Evolutionary conservation across 2,329 filamentous ascomycete genomes (phyloP), one percentile per base, ranked within the genome.

Genomic region (Rutstroemia sp.): DNA sequence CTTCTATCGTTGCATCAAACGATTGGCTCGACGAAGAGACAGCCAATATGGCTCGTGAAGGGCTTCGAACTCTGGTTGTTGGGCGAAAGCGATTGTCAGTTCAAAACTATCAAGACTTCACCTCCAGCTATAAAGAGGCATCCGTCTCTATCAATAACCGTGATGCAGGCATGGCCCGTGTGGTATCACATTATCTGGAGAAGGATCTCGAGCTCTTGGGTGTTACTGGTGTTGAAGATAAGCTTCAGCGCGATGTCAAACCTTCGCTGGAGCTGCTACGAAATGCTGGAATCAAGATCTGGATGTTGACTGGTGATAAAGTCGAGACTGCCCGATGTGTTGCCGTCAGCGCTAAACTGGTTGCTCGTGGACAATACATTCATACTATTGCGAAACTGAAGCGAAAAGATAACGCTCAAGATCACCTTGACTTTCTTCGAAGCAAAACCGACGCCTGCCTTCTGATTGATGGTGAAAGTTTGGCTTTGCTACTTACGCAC

Each of bases 1-100:
- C 86, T n/a, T 81, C 86, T 3, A 97, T 99, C 62, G 94, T 99
- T 38, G 90, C 88, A 7, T 84, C 92, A 18, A 99, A 97, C 68
- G 94, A 99, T 74, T 99, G 94, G 95, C 83, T 99, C 0, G 94
- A 99, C 64, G 94, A 99, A 71, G 94, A 99, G 71, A 97, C 94
- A 0, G 90, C 90, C n/a, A 99, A 99, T 70, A 99, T 99, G 95
- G 95, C 95, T 5, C 85, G 94, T 49, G 95, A 99, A 76, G 94
- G 94, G 41, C 77, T 99, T 50, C 86, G 94, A 57, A 99, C 94
- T 0, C 79, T 99, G 5, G 94, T 99, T 5, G 88, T 99, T 25
- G 95, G 94, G n/a, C 83, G 95, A 48, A 96, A 94, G 71, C 86
- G 84, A 65, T 77, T 99, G 5, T 92, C 90, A 0, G 65, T 77